Evolutionary conservation across 2,329 filamentous ascomycete species (phyloP), one percentile per base, ranked within the genome.

Genomic region (Orbilia ellipsospora): DNA sequence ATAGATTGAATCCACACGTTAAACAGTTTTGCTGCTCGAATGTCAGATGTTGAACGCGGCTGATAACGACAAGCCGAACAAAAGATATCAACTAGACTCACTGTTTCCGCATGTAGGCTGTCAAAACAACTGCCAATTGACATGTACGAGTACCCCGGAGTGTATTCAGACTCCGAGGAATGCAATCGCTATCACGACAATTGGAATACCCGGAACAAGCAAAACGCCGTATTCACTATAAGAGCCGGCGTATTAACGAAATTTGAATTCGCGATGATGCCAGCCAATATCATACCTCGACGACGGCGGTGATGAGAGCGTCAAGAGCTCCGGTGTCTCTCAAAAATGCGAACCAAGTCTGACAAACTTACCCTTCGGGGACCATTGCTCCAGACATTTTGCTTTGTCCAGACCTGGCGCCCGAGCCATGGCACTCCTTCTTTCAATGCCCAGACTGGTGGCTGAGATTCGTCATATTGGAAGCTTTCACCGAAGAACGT

Each of bases 331-430:
- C 44, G 31, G 55, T 44, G 42, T 23, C 12, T 44, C 28, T 40
- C 44, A 57, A 63, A 51, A 70, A 63, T 64, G 67, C 42, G 23
- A 36, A 57, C 51, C 44, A 44, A 56, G 28, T 50, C 36, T 56
- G 28, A 51, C 70, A 74, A 74, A 74, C 63, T 67, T 74, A 64
- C 70, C 70, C 26, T 74, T 74, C 70, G 63, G 70, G 63, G 70
- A 74, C 54, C 70, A 68, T 60, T 45, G 42, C 31, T 36, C 31
- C 55, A 67, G 45, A 44, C 63, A 67, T 74, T 64, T 57, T 73
- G 50, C 57, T 57, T 56, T 57, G 55, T 56, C 48, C 48, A 31
- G 54, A 50, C 44, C 31, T 7, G 31, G 31, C 31, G 51, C 42
- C 55, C 36, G 31, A 73, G 45, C 59, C 50, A 70, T 63, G 44